Evolutionary conservation across 2,329 filamentous ascomycete genomes (phyloP), one percentile per base, ranked within the genome.

Genomic region (Trichophyton schoenleinii): DNA sequence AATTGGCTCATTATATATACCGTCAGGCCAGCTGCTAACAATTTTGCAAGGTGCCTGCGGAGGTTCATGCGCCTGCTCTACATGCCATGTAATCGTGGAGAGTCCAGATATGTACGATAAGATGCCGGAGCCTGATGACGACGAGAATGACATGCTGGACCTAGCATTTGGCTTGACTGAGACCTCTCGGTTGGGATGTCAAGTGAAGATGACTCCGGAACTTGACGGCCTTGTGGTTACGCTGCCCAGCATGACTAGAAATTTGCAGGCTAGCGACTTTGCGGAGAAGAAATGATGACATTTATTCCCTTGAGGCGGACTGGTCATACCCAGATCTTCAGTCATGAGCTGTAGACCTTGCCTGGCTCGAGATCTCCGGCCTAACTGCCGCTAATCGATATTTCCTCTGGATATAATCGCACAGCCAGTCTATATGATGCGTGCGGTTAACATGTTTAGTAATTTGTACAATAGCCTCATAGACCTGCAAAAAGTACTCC

Each of bases 191-290:
- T 73, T 96, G 66, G 91, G 91, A 0, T 96, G 91, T 73, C 91
- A 96, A 78, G 88, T 99, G 28, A 80, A 84, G 71, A 96, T 99
- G 92, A 87, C 79, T 63, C 91, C 90, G 74, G 90, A 95, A 67
- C 75, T 97, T 65, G 88, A 97, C 71, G 94, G 94, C 0, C 66
- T 99, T 69, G 83, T 85, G 53, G 90, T 99, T 36, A 88, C 84
- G 73, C 76, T 99, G 70, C 94, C 94, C 11, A 85, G 85, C 42
- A 96, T 96, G 91, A 97, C 94, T 66, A 82, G 94, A 73, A 99
- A 99, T 71, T 70, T 99, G 75, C 94, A 99, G 77, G 89, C 90
- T 13, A 95, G 89, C 74, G 94, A 99, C 76, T 99, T 99, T 69
- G 80, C 70, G 72, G 68, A 74, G 34, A 68, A 77, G 68, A 76